Conservation (phyloP, 192 early-diverging fungal genomes). For the Mortierella hygrophila region DNA sequence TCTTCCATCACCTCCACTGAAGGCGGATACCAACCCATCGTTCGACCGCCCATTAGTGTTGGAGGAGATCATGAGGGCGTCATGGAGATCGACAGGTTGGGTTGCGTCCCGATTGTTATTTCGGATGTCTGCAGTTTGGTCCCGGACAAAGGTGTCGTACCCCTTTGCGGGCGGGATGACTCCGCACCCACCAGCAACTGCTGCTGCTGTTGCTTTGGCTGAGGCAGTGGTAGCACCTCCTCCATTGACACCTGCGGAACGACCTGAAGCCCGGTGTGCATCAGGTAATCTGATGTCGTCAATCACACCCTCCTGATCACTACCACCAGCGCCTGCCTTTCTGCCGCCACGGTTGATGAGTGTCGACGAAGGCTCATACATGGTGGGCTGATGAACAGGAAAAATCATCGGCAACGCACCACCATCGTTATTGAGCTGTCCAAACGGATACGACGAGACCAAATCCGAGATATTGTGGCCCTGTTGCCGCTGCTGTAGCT, state of each 20-base stretch:
- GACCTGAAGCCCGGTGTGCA: neutral
- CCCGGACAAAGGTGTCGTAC: slow-evolving; percentile 17
- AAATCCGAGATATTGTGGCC: slow-evolving; percentile 40
- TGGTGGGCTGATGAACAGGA: slow-evolving; percentile 1
- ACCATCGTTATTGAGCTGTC: slow-evolving; percentile 25
- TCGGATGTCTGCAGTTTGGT: neutral
- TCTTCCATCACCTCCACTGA: neutral
- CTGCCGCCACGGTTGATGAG: slow-evolving; percentile 8
- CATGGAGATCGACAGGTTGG: slow-evolving; percentile 23
- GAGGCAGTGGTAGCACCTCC: neutral
- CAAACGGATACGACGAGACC: slow-evolving; percentile 46
- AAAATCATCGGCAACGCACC: neutral
- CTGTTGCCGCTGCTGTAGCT: neutral
- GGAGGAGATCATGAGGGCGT: slow-evolving; percentile 8
- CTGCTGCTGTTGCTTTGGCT: neutral
- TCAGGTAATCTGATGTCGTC: slow-evolving; percentile 13
- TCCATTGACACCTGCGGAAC: neutral
- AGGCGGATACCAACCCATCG: neutral
- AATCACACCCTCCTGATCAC: neutral
- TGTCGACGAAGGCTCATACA: slow-evolving; percentile 22
- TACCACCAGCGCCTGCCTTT: neutral
- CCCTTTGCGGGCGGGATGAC: neutral
- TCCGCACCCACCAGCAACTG: neutral
- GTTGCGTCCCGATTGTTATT: slow-evolving; percentile 1
- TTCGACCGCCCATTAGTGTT: neutral